These are phyloP conservation scores for Spiraea crenata DNA, from an alignment of 331 rosid species.

Conservation along the genomic window DNA sequence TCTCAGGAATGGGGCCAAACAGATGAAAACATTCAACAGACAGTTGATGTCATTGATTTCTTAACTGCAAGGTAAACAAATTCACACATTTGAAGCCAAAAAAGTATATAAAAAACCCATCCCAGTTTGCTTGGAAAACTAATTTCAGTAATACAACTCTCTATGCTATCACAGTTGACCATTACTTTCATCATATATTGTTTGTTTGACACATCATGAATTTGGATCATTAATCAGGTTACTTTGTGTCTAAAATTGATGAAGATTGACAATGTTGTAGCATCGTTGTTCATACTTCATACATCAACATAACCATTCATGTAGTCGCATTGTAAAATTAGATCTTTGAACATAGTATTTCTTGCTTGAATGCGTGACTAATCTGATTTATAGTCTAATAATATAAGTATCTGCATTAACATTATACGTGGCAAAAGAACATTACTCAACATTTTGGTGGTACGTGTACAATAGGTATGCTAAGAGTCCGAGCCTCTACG, in stretches of 20 bases:
- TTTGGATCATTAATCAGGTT: too few relatives aligned
- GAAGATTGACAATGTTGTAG: too few relatives aligned
- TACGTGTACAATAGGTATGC: slow-evolving; percentile 27
- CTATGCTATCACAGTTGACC: not conserved
- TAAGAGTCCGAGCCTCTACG: slow-evolving; percentile 51
- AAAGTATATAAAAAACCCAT: too few relatives aligned
- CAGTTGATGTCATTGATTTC: slow-evolving; percentile 61
- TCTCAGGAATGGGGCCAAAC: slow-evolving; percentile 66
- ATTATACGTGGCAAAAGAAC: not conserved
- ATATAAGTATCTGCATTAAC: not conserved
- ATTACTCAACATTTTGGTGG: not conserved
- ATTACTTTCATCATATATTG: too few relatives aligned
- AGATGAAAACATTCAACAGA: slow-evolving; percentile 52
- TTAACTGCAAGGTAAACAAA: slow-evolving; percentile 54
- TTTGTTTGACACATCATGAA: too few relatives aligned
- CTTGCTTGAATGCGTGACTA: not conserved
- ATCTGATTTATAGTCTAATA: not conserved
- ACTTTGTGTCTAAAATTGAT: too few relatives aligned
- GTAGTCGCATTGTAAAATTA: too few relatives aligned
- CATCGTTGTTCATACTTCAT: too few relatives aligned
- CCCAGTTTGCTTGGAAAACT: not conserved
- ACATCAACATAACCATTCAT: too few relatives aligned
- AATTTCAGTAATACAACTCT: not conserved
- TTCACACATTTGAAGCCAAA: not conserved
- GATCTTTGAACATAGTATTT: not conserved